These are phyloP conservation scores for Selaginella tamariscina DNA, from an alignment of 75 land plant species.

Conservation along the genomic window DNA sequence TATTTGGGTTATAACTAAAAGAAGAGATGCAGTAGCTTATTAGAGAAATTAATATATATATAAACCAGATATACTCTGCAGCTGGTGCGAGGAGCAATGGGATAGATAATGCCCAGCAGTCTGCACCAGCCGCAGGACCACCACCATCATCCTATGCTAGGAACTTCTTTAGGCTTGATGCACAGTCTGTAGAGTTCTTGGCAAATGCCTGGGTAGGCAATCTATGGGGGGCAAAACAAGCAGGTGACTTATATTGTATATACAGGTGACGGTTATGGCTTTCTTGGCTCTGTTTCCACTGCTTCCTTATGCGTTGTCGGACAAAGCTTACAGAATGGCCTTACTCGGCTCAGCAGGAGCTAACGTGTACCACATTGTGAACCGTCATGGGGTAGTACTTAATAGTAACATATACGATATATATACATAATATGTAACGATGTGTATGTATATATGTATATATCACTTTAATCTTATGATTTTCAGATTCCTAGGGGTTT, in stretches of 20 bases:
- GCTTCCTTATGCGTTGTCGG: neutral
- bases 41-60: no score
- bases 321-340: conserved; percentile 7
- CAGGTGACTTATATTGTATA: no score
- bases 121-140: no score
- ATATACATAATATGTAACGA: no score
- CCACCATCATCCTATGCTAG: neutral
- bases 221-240: no score
- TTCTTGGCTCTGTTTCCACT: conserved; percentile 6
- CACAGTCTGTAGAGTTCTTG: conserved; percentile 2
- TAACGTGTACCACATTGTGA: neutral
- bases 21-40: no score
- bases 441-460: neutral
- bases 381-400: conserved; percentile 9
- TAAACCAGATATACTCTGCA: neutral
- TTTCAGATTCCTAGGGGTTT: conserved; percentile 75
- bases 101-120: neutral
- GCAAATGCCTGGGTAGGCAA: conserved; percentile 12
- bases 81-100: neutral
- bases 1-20: no score
- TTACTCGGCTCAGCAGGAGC: conserved; percentile 5
- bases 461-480: neutral
- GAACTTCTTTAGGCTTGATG: conserved; percentile 5
- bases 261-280: conserved; percentile 15
- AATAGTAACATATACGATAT: no score